Conservation (phyloP, 78 protist species). For the Cavenderia fasciculata region DNA sequence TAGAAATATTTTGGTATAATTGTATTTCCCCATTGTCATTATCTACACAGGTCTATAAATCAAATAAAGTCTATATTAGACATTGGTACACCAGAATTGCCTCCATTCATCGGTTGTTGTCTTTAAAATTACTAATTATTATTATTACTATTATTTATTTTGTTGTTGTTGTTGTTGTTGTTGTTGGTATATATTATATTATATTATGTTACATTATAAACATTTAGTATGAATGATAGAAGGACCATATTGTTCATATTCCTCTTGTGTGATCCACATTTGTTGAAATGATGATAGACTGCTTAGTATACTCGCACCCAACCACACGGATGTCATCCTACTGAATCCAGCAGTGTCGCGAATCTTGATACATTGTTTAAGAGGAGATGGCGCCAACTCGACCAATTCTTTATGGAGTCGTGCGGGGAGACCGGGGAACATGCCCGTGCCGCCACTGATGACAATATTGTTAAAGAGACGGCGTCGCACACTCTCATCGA, state of each 20-base stretch:
- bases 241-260: conserved; percentile 95
- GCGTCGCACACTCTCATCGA: conserved; percentile 88
- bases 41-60: too few relatives aligned
- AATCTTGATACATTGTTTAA: conserved; percentile 86
- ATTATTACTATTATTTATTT: too few relatives aligned
- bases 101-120: too few relatives aligned
- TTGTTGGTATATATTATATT: too few relatives aligned
- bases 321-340: conserved; percentile 96
- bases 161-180: too few relatives aligned
- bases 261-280: conserved; percentile 94
- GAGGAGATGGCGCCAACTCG: conserved; percentile 83
- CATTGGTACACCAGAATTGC: too few relatives aligned
- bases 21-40: too few relatives aligned
- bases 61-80: too few relatives aligned
- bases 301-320: conserved; percentile 97
- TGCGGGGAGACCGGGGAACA: conserved; percentile 85
- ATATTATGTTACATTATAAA: too few relatives aligned
- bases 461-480: conserved; percentile 91
- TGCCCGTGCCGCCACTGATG: conserved; percentile 92
- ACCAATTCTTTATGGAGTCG: conserved; percentile 74
- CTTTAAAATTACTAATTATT: too few relatives aligned
- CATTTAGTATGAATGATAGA: conserved; percentile 96
- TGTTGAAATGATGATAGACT: conserved; percentile 94
- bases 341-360: conserved; percentile 93
- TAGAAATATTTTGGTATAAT: too few relatives aligned